phyloP scores from a whole-genome alignment of 2,329 filamentous ascomycete species.

The Ceratocystis ficicola region DNA sequence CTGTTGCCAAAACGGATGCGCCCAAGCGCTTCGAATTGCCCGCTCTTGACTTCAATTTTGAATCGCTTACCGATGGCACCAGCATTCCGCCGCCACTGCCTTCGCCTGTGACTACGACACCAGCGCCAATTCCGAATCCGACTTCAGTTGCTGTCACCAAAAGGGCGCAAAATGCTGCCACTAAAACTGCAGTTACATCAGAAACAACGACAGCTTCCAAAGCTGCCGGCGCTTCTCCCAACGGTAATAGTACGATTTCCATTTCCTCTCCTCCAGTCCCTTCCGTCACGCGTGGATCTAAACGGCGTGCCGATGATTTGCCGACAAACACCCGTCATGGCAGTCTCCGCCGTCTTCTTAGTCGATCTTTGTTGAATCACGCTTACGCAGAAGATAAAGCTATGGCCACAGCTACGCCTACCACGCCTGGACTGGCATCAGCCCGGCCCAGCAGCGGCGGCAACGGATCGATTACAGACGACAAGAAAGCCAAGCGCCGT shows the following conservation, averaged over 20 bases:
- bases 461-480: conserved; percentile 38
- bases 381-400: conserved; percentile 39
- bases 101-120: conserved; percentile 34
- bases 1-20: conserved; percentile 16
- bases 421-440: background rate
- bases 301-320: conserved; percentile 37
- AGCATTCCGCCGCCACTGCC: conserved; percentile 47
- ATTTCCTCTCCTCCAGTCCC: conserved; percentile 25
- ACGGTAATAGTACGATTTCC: conserved; percentile 33
- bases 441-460: conserved; percentile 41
- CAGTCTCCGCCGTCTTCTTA: conserved; percentile 47
- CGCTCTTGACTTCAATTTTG: conserved; percentile 46
- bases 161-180: conserved; percentile 2
- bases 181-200: conserved; percentile 22
- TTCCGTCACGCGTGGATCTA: conserved; percentile 31
- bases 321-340: conserved; percentile 42
- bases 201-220: background rate
- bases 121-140: background rate
- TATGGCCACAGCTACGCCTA: conserved; percentile 26
- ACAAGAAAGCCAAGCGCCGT: conserved; percentile 43
- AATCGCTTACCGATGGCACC: conserved; percentile 48
- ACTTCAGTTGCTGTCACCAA: background rate
- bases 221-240: conserved; percentile 21
- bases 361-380: conserved; percentile 43
- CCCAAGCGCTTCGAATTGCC: conserved; percentile 41